Evolutionary conservation across 1,284 basidiomycete species (phyloP).

Genomic region (Stereum hirsutum): DNA sequence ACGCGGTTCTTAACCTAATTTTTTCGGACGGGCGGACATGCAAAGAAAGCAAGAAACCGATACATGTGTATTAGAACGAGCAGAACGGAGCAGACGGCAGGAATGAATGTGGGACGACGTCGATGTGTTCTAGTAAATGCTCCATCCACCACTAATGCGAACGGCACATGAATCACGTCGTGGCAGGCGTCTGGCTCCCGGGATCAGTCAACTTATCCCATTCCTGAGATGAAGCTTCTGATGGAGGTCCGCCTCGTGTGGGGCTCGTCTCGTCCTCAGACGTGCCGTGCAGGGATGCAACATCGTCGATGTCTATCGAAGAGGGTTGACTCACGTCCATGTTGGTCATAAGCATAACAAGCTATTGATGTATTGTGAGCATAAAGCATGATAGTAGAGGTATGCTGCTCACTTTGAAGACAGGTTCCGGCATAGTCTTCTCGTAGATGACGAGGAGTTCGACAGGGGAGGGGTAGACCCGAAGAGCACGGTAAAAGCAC

Average conservation of each 20-base stretch:
- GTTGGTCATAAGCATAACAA: constrained; percentile 84
- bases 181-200: constrained; percentile 41
- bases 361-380: constrained; percentile 25
- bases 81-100: no score
- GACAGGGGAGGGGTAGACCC: constrained; percentile 89
- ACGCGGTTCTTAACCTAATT: constrained; percentile 61
- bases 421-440: constrained; percentile 79
- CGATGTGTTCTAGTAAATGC: constrained; percentile 11
- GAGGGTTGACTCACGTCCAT: constrained; percentile 75
- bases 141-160: constrained; percentile 3
- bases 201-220: constrained; percentile 79
- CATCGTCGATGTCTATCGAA: constrained; percentile 26
- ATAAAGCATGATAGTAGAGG: constrained; percentile 1
- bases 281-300: constrained; percentile 25
- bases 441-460: constrained; percentile 92
- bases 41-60: constrained; percentile 23
- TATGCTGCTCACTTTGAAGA: constrained; percentile 62
- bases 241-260: constrained; percentile 56
- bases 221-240: constrained; percentile 76
- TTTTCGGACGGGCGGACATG: constrained; percentile 12
- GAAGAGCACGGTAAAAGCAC: constrained; percentile 88
- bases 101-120: no score
- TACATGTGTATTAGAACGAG: constrained; percentile 62
- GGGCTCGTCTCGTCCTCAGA: constrained; percentile 49
- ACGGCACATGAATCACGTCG: constrained; percentile 24